A percentile compares a stretch with the other conserved stretches of the same genome.
phyloP scores from a whole-genome alignment of 495 filamentous ascomycete genomes.

The Aspergillus olivimuriae region DNA sequence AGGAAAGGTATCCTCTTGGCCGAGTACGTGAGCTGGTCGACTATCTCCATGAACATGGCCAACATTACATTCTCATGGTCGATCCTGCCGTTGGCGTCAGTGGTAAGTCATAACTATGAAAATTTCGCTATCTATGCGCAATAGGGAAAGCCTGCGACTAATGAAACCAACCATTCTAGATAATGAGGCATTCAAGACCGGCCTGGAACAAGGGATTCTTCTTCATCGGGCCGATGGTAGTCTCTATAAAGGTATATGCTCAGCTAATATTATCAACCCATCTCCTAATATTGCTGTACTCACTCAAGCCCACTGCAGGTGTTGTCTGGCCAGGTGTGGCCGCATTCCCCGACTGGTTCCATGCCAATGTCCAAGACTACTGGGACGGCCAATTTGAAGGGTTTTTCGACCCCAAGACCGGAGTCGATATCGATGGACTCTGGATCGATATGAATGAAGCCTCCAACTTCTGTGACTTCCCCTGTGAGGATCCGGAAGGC shows the following conservation, averaged over 20 bases:
- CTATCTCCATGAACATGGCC: slow-evolving; percentile 65
- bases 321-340: slow-evolving; percentile 84
- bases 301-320: slow-evolving; percentile 27
- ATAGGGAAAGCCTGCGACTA: too few species aligned
- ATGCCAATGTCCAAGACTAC: slow-evolving; percentile 55
- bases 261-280: background rate
- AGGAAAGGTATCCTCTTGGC: slow-evolving; percentile 60
- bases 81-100: slow-evolving; percentile 63
- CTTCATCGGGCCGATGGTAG: slow-evolving; percentile 58
- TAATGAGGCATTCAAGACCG: slow-evolving; percentile 60
- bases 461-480: slow-evolving; percentile 64
- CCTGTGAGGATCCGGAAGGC: slow-evolving; percentile 57
- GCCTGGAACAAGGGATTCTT: slow-evolving; percentile 56
- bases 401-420: slow-evolving; percentile 61
- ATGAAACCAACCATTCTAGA: slow-evolving; percentile 30
- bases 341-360: slow-evolving; percentile 83
- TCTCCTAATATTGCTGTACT: too few species aligned
- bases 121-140: too few species aligned
- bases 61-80: slow-evolving; percentile 83
- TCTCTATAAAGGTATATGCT: slow-evolving; percentile 54
- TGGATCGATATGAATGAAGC: slow-evolving; percentile 91
- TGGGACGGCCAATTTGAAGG: slow-evolving; percentile 66
- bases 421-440: slow-evolving; percentile 76
- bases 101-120: slow-evolving; percentile 20
- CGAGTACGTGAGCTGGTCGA: slow-evolving; percentile 63